Conservation (phyloP, 352 stramenopile species). For the Pseudoperonospora humuli region DNA sequence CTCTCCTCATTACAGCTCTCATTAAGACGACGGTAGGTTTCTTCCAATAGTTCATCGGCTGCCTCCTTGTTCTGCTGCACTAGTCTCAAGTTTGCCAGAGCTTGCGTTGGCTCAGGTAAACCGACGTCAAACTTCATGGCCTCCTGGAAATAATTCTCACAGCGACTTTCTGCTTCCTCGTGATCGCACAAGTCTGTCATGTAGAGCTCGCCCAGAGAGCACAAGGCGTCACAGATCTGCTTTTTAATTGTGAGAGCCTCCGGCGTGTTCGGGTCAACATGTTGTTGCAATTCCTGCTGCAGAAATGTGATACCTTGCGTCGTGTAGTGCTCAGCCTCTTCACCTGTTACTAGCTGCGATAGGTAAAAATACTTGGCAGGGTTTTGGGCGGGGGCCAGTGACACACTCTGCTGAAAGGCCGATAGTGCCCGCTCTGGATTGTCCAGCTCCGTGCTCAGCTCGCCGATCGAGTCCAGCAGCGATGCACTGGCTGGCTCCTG, state of each 20-base stretch:
- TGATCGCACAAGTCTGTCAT: slow-evolving; percentile 94
- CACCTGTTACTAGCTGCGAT: slow-evolving; percentile 63
- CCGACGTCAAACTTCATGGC: slow-evolving; percentile 89
- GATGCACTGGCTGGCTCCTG: slow-evolving; percentile 62
- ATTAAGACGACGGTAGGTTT: slow-evolving; percentile 88
- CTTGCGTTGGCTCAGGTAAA: slow-evolving; percentile 90
- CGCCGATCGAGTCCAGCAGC: slow-evolving; percentile 71
- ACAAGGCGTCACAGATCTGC: slow-evolving; percentile 92
- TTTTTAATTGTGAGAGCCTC: slow-evolving; percentile 69
- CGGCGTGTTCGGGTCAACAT: slow-evolving; percentile 30
- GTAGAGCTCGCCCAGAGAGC: slow-evolving; percentile 94
- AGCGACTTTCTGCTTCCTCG: slow-evolving; percentile 89
- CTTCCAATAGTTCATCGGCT: slow-evolving; percentile 82
- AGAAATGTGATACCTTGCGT: slow-evolving; percentile 66
- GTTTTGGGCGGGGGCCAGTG: slow-evolving; percentile 59
- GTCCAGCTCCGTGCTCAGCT: slow-evolving; percentile 78
- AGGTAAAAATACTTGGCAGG: slow-evolving; percentile 83
- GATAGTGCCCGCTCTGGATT: slow-evolving; percentile 64
- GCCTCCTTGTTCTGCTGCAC: slow-evolving; percentile 90
- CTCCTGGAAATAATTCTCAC: slow-evolving; percentile 85
- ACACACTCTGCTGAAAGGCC: slow-evolving; percentile 66
- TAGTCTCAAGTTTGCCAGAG: slow-evolving; percentile 91
- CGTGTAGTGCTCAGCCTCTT: slow-evolving; percentile 64
- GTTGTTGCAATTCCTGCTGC: slow-evolving; percentile 46
- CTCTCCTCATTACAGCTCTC: slow-evolving; percentile 63